phyloP scores from a whole-genome alignment of 2,329 filamentous ascomycete genomes.

The Dactylella cylindrospora region DNA sequence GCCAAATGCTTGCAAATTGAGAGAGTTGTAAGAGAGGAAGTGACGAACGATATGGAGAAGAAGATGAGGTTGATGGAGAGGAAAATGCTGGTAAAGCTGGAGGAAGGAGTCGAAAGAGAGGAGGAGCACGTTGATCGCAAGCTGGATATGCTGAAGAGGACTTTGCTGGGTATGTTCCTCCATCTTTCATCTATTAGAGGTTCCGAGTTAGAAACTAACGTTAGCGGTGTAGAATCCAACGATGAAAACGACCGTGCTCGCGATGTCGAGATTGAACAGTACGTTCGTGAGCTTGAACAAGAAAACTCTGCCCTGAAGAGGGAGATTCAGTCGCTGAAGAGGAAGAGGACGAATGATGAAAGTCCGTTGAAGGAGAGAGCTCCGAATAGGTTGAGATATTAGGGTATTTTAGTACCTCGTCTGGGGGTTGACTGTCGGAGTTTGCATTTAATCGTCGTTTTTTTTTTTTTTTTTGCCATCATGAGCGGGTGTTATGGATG shows the following conservation, averaged over 20 bases:
- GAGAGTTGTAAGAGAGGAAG: constrained; percentile 83
- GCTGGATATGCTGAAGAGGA: constrained; percentile 69
- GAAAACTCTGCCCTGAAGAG: constrained; percentile 71
- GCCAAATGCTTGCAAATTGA: constrained; percentile 70
- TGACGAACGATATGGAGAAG: constrained; percentile 80
- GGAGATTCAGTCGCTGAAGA: constrained; percentile 59
- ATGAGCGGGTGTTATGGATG: constrained; percentile 34
- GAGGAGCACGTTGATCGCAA: constrained; percentile 89
- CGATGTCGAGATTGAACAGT: constrained; percentile 59
- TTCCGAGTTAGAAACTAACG: constrained; percentile 50
- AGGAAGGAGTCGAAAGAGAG: constrained; percentile 74
- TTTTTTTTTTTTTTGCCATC: neutral
- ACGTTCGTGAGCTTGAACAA: constrained; percentile 65
- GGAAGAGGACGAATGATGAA: constrained; percentile 30
- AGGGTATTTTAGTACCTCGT: constrained; percentile 1
- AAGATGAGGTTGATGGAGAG: constrained; percentile 72
- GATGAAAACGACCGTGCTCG: constrained; percentile 56
- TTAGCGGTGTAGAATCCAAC: constrained; percentile 47
- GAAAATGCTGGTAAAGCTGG: constrained; percentile 77
- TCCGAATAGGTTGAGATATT: constrained; percentile 38
- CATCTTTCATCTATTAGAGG: constrained; percentile 50
- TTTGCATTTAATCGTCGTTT: neutral
- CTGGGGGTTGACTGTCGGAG: neutral
- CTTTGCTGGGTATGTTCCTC: constrained; percentile 55
- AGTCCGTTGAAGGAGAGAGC: constrained; percentile 45